These are phyloP conservation scores for Elaphomyces granulatus DNA, from an alignment of 495 filamentous ascomycete species.

Conservation along the genomic window DNA sequence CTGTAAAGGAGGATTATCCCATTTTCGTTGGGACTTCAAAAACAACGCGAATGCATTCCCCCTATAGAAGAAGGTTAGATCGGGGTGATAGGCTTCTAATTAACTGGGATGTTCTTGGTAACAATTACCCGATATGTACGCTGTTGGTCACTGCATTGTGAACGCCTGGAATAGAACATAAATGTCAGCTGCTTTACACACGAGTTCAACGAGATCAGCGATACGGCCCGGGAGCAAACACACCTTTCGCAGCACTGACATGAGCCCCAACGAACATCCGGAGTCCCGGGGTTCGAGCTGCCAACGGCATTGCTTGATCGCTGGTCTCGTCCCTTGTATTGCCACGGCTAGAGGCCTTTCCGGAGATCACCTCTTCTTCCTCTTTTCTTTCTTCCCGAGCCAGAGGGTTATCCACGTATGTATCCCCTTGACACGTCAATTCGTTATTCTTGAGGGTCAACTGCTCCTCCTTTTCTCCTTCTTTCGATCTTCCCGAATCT, in stretches of 20 bases:
- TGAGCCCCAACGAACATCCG: conserved; percentile 87
- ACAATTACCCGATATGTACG: conserved; percentile 53
- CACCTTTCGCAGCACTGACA: conserved; percentile 76
- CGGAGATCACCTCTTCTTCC: background rate
- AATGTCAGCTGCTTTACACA: no score
- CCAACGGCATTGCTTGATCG: conserved; percentile 46
- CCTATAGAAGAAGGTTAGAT: no score
- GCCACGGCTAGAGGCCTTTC: conserved; percentile 3
- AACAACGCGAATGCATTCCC: conserved; percentile 91
- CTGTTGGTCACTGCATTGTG: conserved; percentile 78
- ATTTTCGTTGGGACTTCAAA: conserved; percentile 90
- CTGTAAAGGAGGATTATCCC: conserved; percentile 68
- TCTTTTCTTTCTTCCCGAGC: conserved; percentile 5
- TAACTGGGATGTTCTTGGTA: no score
- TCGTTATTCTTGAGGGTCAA: conserved; percentile 6
- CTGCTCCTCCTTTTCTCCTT: conserved; percentile 1
- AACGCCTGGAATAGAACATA: conserved; percentile 40
- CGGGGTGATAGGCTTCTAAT: background rate
- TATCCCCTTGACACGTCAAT: conserved; percentile 1
- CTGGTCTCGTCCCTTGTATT: conserved; percentile 32
- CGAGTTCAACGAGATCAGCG: background rate
- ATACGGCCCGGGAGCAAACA: conserved; percentile 7
- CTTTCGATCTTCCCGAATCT: conserved; percentile 2
- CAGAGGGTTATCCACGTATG: conserved; percentile 4
- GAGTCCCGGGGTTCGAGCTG: conserved; percentile 48